Evolutionary conservation across 2,329 filamentous ascomycete genomes (phyloP).

Genomic region (Alternaria alternata): DNA sequence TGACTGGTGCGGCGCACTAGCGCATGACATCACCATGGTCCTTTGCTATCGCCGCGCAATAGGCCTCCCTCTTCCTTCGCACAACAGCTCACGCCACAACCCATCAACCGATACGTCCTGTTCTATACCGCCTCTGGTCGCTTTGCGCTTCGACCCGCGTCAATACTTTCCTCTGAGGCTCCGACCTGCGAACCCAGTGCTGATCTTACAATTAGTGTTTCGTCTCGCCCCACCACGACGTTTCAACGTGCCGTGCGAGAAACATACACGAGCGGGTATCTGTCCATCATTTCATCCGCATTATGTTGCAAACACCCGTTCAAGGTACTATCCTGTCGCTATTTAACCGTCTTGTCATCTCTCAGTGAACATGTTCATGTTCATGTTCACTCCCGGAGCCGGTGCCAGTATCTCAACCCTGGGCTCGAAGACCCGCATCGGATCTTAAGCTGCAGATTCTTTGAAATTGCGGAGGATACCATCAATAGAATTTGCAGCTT

Average conservation of each 20-base stretch:
- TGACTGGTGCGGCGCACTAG: not conserved
- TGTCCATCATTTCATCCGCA: not conserved
- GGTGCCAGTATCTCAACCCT: not conserved
- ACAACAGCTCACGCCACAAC: not conserved
- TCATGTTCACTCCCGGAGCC: not conserved
- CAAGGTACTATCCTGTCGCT: not conserved
- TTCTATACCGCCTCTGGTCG: not conserved
- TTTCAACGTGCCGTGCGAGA: conserved; percentile 25
- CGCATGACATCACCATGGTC: not conserved
- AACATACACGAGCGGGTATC: not conserved
- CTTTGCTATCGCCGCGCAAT: not conserved
- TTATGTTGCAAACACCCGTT: not conserved
- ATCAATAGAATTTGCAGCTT: conserved; percentile 12
- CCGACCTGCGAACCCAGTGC: conserved; percentile 12
- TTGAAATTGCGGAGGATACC: conserved; percentile 18
- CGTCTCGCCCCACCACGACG: conserved; percentile 25
- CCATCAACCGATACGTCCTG: not conserved
- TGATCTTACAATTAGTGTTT: conserved; percentile 36
- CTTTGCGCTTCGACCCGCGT: not conserved
- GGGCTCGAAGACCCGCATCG: conserved; percentile 6
- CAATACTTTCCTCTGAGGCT: not conserved
- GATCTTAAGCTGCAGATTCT: conserved; percentile 6
- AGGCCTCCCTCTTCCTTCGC: not conserved
- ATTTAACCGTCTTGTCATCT: not conserved
- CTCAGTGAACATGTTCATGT: not conserved